phyloP scores from a whole-genome alignment of 75 land plant species.

The Cunninghamia lanceolata region DNA sequence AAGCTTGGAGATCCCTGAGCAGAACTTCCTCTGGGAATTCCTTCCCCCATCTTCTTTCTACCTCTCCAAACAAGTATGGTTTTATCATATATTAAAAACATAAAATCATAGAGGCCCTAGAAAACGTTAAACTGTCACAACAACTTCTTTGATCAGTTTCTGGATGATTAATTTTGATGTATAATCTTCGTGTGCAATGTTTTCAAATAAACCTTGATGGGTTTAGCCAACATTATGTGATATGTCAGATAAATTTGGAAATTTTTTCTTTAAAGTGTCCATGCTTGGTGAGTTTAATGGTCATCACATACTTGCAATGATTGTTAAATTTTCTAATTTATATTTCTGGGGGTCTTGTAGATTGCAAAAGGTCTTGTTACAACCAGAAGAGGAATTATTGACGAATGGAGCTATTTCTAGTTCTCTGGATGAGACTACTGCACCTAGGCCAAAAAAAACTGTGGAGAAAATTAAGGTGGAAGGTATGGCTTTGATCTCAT shows the following conservation, averaged over 20 bases:
- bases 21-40: no score
- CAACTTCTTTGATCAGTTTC: neutral
- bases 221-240: neutral
- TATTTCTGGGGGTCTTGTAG: slow-evolving; percentile 21
- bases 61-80: no score
- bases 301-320: slow-evolving; percentile 7
- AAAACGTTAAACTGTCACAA: neutral
- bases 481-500: slow-evolving; percentile 42
- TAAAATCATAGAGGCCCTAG: neutral
- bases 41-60: no score
- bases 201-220: neutral
- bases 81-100: no score
- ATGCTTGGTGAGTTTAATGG: neutral
- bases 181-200: neutral
- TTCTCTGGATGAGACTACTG: slow-evolving; percentile 17
- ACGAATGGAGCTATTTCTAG: slow-evolving; percentile 20
- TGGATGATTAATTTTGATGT: neutral
- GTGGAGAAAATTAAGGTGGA: slow-evolving; percentile 66
- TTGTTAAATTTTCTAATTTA: neutral
- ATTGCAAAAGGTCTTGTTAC: slow-evolving; percentile 53
- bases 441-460: slow-evolving; percentile 36
- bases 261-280: neutral
- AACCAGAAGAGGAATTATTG: slow-evolving; percentile 41
- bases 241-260: neutral
- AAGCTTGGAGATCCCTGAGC: no score